Percentiles rank a stretch among this genome's conserved stretches.
Conservation (phyloP, 805 yeast species). For the Lachancea meyersii region DNA sequence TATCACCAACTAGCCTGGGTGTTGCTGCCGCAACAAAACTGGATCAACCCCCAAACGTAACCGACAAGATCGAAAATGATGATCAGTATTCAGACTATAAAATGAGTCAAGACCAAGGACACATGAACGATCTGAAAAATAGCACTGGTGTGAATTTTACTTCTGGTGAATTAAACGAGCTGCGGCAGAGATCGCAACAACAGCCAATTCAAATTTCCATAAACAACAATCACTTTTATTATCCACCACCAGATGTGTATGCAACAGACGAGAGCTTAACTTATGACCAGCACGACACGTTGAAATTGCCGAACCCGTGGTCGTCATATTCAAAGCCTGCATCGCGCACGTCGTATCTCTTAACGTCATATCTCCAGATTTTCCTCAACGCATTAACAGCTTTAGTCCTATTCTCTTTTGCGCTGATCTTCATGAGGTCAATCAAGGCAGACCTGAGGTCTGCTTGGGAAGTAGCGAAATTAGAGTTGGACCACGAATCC, state of each 20-base stretch:
- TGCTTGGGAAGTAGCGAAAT: constrained; percentile 44
- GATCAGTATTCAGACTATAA: background rate
- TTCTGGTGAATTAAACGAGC: constrained; percentile 7
- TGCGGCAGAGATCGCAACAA: constrained; percentile 14
- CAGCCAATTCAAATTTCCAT: constrained; percentile 26
- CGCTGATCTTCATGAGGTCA: constrained; percentile 40
- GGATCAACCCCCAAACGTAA: constrained; percentile 11
- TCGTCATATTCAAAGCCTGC: constrained; percentile 44
- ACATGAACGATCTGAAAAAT: background rate
- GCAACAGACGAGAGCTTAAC: constrained; percentile 12
- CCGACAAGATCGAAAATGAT: background rate
- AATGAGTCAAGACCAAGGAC: background rate
- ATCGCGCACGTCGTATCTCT: constrained; percentile 47
- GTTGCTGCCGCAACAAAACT: constrained; percentile 26
- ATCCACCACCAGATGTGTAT: constrained; percentile 15
- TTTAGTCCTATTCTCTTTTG: constrained; percentile 39
- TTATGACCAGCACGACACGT: constrained; percentile 7
- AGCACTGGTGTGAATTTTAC: background rate
- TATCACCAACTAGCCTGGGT: constrained; percentile 29
- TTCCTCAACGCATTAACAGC: constrained; percentile 44
- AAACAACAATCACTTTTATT: constrained; percentile 26
- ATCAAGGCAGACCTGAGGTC: constrained; percentile 49
- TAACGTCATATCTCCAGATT: constrained; percentile 58
- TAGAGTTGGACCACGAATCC: constrained; percentile 44
- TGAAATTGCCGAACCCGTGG: constrained; percentile 55